Conservation (phyloP, 2,329 filamentous ascomycete genomes). For the Aureobasidium sp. region DNA sequence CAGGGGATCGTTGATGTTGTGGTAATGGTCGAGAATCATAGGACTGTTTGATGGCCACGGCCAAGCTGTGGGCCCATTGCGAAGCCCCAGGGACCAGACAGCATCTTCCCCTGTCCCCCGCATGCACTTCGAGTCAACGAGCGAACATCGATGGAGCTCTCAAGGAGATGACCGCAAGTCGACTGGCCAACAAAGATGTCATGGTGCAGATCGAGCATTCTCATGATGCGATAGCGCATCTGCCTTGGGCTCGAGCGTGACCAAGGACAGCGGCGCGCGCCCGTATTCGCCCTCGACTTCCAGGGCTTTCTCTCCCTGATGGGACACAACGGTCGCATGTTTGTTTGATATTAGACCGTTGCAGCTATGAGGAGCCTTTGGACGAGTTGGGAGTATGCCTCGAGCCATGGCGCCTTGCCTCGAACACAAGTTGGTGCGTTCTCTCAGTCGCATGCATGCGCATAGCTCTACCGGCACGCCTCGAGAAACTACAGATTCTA, state of each 20-base stretch:
- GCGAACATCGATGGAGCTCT: not conserved
- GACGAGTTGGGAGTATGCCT: not conserved
- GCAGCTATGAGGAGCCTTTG: slow-evolving; percentile 2
- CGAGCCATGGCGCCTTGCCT: not conserved
- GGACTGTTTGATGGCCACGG: not conserved
- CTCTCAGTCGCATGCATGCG: not conserved
- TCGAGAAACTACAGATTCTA: not conserved
- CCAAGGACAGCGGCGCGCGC: not conserved
- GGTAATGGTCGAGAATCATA: not conserved
- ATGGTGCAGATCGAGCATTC: not conserved
- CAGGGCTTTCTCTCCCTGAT: not conserved
- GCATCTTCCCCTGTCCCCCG: slow-evolving; percentile 9
- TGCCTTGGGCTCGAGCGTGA: not conserved
- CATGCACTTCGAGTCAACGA: slow-evolving; percentile 3
- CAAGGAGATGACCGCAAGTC: not conserved
- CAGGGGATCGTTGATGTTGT: not conserved
- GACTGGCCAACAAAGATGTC: not conserved
- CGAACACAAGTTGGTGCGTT: no score
- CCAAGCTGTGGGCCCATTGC: not conserved
- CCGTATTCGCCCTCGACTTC: not conserved
- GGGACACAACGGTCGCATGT: slow-evolving; percentile 6
- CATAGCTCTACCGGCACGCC: not conserved
- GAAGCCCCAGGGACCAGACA: not conserved
- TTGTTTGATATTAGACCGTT: slow-evolving; percentile 12
- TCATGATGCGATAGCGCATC: slow-evolving; percentile 2